A percentile compares a stretch with the other conserved stretches of the same genome.
Conservation (phyloP, 1,284 basidiomycete genomes). For the Ceratobasidium sp. region DNA sequence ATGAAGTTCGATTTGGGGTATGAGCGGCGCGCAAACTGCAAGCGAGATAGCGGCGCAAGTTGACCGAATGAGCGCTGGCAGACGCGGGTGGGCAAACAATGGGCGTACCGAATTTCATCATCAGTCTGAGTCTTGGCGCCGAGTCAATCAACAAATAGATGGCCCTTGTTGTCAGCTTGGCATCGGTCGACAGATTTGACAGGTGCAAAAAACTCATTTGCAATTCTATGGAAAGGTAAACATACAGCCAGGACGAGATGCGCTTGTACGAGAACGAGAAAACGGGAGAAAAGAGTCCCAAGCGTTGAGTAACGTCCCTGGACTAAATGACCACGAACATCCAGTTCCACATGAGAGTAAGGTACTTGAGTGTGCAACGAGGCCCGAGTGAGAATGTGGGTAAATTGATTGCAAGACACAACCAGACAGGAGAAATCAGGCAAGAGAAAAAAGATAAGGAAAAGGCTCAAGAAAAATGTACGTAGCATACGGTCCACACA, state of each 20-base stretch:
- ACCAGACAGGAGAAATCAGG: background rate
- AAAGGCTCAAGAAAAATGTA: conserved; percentile 27
- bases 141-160: background rate
- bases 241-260: conserved; percentile 11
- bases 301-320: background rate
- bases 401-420: conserved; percentile 9
- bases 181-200: background rate
- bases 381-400: conserved; percentile 1
- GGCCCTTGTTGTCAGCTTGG: background rate
- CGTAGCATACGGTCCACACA: conserved; percentile 26
- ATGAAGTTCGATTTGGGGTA: no score
- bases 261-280: background rate
- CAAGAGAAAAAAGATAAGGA: background rate
- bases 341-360: background rate
- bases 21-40: no score
- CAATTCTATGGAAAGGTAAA: conserved; percentile 14
- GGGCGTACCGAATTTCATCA: background rate
- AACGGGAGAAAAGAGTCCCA: no score
- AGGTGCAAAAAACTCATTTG: background rate
- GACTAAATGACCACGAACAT: background rate
- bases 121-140: background rate
- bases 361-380: conserved; percentile 4
- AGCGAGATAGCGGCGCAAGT: no score
- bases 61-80: no score
- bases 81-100: background rate